Conservation (phyloP, 2,329 filamentous ascomycete genomes). For the Beauveria brongniartii region DNA sequence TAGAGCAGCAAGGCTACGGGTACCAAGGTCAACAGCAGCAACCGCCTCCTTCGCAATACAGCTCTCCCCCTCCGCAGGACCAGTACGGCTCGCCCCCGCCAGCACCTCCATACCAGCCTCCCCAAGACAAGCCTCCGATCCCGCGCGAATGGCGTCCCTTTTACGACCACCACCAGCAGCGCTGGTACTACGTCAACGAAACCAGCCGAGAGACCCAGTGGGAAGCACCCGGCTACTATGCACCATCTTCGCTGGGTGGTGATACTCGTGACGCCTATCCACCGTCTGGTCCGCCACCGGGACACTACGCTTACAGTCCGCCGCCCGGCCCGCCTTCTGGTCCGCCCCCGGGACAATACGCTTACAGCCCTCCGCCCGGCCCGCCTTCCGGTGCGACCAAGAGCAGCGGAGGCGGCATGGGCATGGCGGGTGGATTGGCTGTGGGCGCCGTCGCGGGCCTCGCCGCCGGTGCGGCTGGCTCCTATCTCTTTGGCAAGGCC, state of each 20-base stretch:
- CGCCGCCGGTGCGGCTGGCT: conserved; percentile 47
- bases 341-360: not conserved
- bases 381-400: conserved; percentile 22
- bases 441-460: conserved; percentile 46
- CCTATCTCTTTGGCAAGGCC: conserved; percentile 35
- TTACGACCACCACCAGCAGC: conserved; percentile 52
- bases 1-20: conserved; percentile 8
- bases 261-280: conserved; percentile 19
- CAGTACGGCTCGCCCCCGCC: conserved; percentile 7
- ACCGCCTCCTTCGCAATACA: not conserved
- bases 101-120: conserved; percentile 25
- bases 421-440: conserved; percentile 44
- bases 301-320: not conserved
- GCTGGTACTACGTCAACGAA: conserved; percentile 58
- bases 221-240: conserved; percentile 43
- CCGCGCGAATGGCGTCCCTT: conserved; percentile 55
- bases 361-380: not conserved
- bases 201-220: conserved; percentile 55
- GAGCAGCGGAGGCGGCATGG: conserved; percentile 24
- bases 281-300: not conserved
- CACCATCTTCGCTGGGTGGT: conserved; percentile 15
- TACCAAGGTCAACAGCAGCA: conserved; percentile 3
- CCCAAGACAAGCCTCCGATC: conserved; percentile 38
- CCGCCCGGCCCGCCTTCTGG: not conserved
- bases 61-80: not conserved